Evolutionary conservation across 345 rosid species (phyloP).

Genomic region (Anacardium occidentale): DNA sequence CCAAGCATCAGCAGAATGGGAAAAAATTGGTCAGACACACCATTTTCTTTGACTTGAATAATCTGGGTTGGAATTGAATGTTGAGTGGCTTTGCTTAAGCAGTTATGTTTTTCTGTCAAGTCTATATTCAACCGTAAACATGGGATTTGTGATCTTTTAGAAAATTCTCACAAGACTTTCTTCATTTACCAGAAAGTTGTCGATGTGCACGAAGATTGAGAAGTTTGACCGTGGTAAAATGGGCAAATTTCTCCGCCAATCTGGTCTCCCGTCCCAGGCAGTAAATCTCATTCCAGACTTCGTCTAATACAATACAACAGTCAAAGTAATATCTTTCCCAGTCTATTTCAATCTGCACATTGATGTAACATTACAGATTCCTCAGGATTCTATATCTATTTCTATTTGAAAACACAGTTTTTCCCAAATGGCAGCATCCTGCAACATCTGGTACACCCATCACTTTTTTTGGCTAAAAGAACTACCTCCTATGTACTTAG

Average conservation of each 20-base stretch:
- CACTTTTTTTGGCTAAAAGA: neutral
- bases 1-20: too few relatives aligned
- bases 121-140: neutral
- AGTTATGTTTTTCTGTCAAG: neutral
- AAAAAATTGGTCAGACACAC: too few relatives aligned
- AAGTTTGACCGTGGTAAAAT: too few relatives aligned
- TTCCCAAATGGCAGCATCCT: neutral
- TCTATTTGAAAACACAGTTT: neutral
- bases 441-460: neutral
- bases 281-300: too few relatives aligned
- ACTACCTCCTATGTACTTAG: neutral
- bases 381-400: neutral
- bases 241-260: too few relatives aligned
- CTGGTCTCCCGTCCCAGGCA: too few relatives aligned
- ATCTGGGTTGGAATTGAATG: too few relatives aligned
- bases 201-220: too few relatives aligned
- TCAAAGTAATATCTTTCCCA: neutral
- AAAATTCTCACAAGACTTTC: too few relatives aligned
- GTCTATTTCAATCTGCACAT: conserved; percentile 6
- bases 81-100: neutral
- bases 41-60: too few relatives aligned
- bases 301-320: too few relatives aligned
- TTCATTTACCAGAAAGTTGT: too few relatives aligned
- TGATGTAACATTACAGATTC: neutral
- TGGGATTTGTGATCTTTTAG: neutral